These are phyloP conservation scores for Barnettozyma californica DNA, from an alignment of 805 yeast species.

Conservation along the genomic window DNA sequence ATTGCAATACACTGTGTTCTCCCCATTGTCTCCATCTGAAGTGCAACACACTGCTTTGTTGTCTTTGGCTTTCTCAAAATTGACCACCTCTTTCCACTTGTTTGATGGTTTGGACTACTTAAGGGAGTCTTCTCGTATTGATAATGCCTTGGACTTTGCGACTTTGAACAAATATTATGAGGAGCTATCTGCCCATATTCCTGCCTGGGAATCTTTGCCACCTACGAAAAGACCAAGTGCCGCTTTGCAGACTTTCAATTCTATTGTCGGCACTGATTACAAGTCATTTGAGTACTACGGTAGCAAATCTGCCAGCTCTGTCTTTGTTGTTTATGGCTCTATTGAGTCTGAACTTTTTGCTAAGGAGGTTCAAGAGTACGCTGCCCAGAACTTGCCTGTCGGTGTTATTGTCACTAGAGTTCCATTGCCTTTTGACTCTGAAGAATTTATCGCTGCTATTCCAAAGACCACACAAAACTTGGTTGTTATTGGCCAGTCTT, in stretches of 20 bases:
- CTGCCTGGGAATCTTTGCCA: constrained; percentile 24
- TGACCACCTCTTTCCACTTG: constrained; percentile 55
- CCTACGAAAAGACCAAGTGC: constrained; percentile 35
- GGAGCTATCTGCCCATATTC: constrained; percentile 15
- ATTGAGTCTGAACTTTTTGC: constrained; percentile 53
- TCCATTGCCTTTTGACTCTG: constrained; percentile 72
- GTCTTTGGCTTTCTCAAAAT: constrained; percentile 55
- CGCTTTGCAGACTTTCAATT: constrained; percentile 48
- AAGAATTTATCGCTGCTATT: constrained; percentile 50
- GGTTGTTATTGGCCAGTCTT: constrained; percentile 62
- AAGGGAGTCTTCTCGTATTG: constrained; percentile 37
- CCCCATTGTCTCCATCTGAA: constrained; percentile 59
- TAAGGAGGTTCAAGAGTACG: constrained; percentile 34
- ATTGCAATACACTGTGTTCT: constrained; percentile 61
- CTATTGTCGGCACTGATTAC: constrained; percentile 47
- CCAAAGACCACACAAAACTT: constrained; percentile 55
- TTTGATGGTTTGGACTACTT: constrained; percentile 75
- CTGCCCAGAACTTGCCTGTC: constrained; percentile 34
- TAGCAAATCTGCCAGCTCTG: constrained; percentile 52
- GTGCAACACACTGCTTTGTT: constrained; percentile 63
- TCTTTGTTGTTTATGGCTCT: constrained; percentile 81
- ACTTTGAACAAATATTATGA: constrained; percentile 3
- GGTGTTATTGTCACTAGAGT: constrained; percentile 72
- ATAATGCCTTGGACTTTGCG: constrained; percentile 39
- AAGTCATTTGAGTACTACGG: constrained; percentile 71